These are phyloP conservation scores for Astrocystis sublimbata DNA, from an alignment of 495 filamentous ascomycete genomes.

Conservation along the genomic window DNA sequence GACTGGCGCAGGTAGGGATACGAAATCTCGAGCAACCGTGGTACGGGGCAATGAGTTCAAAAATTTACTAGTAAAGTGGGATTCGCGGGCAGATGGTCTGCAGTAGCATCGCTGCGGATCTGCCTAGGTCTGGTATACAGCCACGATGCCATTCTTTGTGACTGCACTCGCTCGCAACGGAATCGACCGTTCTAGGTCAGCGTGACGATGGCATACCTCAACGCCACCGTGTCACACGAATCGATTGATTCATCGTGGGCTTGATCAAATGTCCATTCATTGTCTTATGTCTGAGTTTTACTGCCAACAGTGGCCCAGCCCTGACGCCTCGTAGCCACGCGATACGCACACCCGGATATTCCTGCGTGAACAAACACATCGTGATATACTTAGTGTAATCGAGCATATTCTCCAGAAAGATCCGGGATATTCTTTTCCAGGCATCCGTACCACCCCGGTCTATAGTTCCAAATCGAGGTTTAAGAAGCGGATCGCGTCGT, in stretches of 20 bases:
- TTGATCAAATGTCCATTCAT: background rate
- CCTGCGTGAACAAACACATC: no score
- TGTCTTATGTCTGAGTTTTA: background rate
- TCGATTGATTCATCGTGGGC: background rate
- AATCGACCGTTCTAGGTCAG: conserved; percentile 18
- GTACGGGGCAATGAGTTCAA: conserved; percentile 9
- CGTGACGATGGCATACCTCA: background rate
- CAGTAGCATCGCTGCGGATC: conserved; percentile 18
- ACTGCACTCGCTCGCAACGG: background rate
- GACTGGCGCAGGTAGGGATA: background rate
- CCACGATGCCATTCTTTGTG: conserved; percentile 11
- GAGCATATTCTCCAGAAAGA: background rate
- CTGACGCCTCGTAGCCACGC: background rate
- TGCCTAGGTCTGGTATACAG: conserved; percentile 14
- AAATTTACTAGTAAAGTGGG: conserved; percentile 4
- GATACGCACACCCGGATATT: background rate
- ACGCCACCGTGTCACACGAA: background rate
- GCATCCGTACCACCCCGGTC: background rate
- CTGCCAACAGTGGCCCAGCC: no score
- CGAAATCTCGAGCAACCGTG: background rate
- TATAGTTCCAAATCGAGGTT: conserved; percentile 10
- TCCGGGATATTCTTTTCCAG: background rate
- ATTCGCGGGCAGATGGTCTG: background rate
- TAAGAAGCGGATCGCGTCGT: background rate
- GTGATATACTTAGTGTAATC: conserved; percentile 7